phyloP scores from a whole-genome alignment of 2,329 filamentous ascomycete genomes.

The Cryphonectria nitschkei region DNA sequence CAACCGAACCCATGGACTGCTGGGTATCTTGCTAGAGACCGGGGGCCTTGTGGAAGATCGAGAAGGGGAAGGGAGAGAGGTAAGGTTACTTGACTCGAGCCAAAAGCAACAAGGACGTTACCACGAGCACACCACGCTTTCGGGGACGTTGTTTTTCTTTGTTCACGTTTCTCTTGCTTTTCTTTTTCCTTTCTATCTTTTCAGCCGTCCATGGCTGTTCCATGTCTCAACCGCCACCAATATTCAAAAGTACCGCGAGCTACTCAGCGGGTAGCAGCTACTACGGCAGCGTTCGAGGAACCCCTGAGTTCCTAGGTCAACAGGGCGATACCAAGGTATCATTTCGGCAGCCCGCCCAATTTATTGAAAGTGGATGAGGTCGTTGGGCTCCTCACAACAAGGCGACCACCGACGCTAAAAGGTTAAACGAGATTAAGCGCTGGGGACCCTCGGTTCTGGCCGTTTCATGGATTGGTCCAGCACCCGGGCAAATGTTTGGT shows the following conservation, averaged over 20 bases:
- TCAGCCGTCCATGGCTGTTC: background rate
- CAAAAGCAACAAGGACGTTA: background rate
- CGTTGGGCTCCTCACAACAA: slow-evolving; percentile 20
- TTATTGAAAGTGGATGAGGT: slow-evolving; percentile 28
- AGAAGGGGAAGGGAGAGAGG: background rate
- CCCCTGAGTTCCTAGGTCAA: slow-evolving; percentile 20
- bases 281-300: background rate
- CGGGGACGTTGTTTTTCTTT: background rate
- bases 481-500: slow-evolving; percentile 24
- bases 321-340: slow-evolving; percentile 13
- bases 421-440: slow-evolving; percentile 27
- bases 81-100: slow-evolving; percentile 5
- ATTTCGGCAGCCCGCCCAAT: slow-evolving; percentile 29
- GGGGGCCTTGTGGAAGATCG: background rate
- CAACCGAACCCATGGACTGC: slow-evolving; percentile 10
- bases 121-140: background rate
- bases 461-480: slow-evolving; percentile 25
- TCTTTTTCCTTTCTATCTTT: background rate
- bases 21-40: slow-evolving; percentile 4
- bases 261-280: background rate
- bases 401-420: slow-evolving; percentile 27
- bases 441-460: slow-evolving; percentile 19
- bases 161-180: background rate
- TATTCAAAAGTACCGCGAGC: background rate
- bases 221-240: slow-evolving; percentile 1